Evolutionary conservation across 2,329 filamentous ascomycete genomes (phyloP).

Genomic region (Ophiobolus disseminans): DNA sequence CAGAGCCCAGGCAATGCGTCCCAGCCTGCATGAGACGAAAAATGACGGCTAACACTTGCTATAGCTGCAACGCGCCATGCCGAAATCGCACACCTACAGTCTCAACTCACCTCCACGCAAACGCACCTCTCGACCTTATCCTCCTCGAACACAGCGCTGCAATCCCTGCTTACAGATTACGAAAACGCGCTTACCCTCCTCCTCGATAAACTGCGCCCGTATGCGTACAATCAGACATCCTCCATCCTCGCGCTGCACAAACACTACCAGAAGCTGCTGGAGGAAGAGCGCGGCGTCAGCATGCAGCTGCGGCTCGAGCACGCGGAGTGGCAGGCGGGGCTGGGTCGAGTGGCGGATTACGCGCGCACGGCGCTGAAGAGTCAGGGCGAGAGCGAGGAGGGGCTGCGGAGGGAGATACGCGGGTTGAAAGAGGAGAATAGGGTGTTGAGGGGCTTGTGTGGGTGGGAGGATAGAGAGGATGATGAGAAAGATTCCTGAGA

Average conservation of each 20-base stretch:
- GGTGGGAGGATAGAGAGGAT: constrained; percentile 54
- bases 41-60: constrained; percentile 9
- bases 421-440: constrained; percentile 58
- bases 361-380: constrained; percentile 50
- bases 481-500: constrained; percentile 49
- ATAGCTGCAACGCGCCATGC: constrained; percentile 40
- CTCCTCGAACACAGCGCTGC: constrained; percentile 34
- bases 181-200: constrained; percentile 50
- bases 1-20: not conserved
- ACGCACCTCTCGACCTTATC: constrained; percentile 33
- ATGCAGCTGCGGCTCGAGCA: constrained; percentile 57
- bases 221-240: constrained; percentile 51
- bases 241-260: constrained; percentile 55
- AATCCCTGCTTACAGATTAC: constrained; percentile 49
- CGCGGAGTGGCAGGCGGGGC: constrained; percentile 57
- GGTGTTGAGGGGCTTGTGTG: constrained; percentile 53
- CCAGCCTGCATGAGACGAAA: not conserved
- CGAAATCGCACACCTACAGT: constrained; percentile 41
- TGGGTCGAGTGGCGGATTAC: constrained; percentile 53
- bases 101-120: constrained; percentile 41
- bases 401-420: constrained; percentile 48
- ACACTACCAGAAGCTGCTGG: constrained; percentile 56
- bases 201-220: constrained; percentile 43
- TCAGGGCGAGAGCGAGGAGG: constrained; percentile 47
- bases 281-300: constrained; percentile 52